A percentile compares a stretch with the other conserved stretches of the same genome.
These are phyloP conservation scores for Colletotrichum salicis DNA, from an alignment of 2,329 filamentous ascomycete species.

Conservation along the genomic window DNA sequence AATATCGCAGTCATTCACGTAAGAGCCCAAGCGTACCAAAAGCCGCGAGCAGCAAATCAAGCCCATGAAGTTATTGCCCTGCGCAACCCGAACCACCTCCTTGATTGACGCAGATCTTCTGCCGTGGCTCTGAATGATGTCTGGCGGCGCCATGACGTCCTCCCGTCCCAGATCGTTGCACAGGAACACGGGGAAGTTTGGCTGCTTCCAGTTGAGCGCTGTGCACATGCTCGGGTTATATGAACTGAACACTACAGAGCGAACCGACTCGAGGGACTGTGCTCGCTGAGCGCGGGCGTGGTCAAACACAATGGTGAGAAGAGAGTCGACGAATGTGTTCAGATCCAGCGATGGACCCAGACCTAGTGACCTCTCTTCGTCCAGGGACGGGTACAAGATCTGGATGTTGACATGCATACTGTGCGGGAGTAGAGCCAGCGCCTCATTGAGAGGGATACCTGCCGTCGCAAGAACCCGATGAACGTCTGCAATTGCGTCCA, in stretches of 20 bases:
- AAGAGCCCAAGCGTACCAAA: conserved; percentile 68
- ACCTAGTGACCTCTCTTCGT: conserved; percentile 76
- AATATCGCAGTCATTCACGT: background rate
- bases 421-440: conserved; percentile 77
- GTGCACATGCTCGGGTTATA: conserved; percentile 92
- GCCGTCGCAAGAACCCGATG: conserved; percentile 79
- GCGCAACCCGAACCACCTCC: conserved; percentile 90
- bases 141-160: conserved; percentile 52
- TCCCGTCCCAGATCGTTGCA: conserved; percentile 89
- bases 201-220: conserved; percentile 98
- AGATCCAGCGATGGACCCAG: conserved; percentile 83
- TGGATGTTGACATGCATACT: conserved; percentile 93
- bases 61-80: conserved; percentile 98
- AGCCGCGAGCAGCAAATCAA: conserved; percentile 89
- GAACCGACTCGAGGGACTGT: conserved; percentile 76
- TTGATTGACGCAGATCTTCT: conserved; percentile 87
- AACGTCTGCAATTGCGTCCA: conserved; percentile 69
- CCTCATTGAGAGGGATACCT: conserved; percentile 82
- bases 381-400: conserved; percentile 82
- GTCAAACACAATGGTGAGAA: conserved; percentile 88
- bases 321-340: conserved; percentile 85
- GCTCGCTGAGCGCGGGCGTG: conserved; percentile 78
- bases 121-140: conserved; percentile 66
- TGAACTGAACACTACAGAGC: conserved; percentile 93
- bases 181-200: conserved; percentile 95